Percentiles rank a stretch among this genome's conserved stretches.
Evolutionary conservation across 192 early-diverging fungal genomes (phyloP).

Genomic region (Backusella macrospora): DNA sequence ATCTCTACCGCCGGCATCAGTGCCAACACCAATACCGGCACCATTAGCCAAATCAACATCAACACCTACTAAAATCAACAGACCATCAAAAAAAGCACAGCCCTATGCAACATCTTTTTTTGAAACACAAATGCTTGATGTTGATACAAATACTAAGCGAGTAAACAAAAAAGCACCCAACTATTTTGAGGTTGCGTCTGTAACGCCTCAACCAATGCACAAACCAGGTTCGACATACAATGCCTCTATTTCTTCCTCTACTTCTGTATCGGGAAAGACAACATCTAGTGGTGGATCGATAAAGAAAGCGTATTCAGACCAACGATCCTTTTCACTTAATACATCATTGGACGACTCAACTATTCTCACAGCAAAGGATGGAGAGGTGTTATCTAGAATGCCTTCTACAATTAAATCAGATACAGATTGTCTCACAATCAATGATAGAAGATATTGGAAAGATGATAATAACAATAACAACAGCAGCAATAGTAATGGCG

Average conservation of each 20-base stretch:
- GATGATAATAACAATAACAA: background rate
- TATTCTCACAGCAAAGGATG: background rate
- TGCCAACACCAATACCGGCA: background rate
- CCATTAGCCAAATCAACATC: background rate
- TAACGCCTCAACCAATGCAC: background rate
- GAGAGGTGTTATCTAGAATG: background rate
- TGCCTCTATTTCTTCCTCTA: background rate
- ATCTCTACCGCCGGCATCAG: background rate
- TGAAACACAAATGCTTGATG: slow-evolving; percentile 2
- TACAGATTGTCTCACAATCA: background rate
- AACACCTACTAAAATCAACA: background rate
- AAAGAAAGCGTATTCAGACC: background rate
- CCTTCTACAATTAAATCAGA: background rate
- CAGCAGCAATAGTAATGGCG: too few species aligned
- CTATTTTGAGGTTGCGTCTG: background rate
- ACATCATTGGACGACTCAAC: background rate
- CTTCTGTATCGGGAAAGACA: background rate
- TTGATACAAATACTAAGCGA: background rate
- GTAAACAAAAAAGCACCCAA: background rate
- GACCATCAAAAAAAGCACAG: background rate
- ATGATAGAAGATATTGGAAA: slow-evolving; percentile 13
- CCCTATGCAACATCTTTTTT: slow-evolving; percentile 9
- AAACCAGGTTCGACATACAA: background rate
- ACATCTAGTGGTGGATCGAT: background rate
- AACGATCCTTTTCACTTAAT: background rate